phyloP scores from a whole-genome alignment of 2,329 filamentous ascomycete species.

The Stachybotrys echinatus region DNA sequence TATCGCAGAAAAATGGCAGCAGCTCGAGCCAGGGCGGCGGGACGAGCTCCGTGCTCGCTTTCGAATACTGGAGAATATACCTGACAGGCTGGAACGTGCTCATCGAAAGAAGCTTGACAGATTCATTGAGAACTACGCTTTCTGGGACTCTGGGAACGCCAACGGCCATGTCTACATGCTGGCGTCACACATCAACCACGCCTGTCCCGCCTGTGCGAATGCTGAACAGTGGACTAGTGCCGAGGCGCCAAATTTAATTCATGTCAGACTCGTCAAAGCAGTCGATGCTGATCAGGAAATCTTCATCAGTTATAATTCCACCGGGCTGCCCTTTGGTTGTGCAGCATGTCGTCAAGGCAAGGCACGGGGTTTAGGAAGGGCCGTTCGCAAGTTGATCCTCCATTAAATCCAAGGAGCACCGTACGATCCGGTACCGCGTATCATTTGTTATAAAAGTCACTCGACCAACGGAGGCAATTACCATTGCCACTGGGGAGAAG shows the following conservation, averaged over 20 bases:
- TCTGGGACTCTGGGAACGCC: constrained; percentile 6
- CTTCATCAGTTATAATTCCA: constrained; percentile 29
- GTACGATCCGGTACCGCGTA: neutral
- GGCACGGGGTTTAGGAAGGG: neutral
- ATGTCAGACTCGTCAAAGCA: constrained; percentile 6
- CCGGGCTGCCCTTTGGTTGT: constrained; percentile 20
- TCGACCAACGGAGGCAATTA: too few species aligned
- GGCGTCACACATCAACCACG: constrained; percentile 24
- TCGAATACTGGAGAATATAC: constrained; percentile 7
- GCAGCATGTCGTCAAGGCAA: constrained; percentile 7
- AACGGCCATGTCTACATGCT: constrained; percentile 12
- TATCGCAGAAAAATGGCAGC: constrained; percentile 10
- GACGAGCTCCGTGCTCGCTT: constrained; percentile 3
- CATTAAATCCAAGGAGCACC: too few species aligned
- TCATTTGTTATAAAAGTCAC: too few species aligned
- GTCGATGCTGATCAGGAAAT: constrained; percentile 25
- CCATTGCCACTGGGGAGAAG: too few species aligned
- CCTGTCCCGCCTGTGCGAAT: constrained; percentile 23
- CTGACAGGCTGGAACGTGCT: neutral
- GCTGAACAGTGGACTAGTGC: constrained; percentile 10
- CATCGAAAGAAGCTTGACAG: constrained; percentile 8
- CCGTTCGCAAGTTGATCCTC: neutral
- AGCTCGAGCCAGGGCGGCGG: constrained; percentile 2
- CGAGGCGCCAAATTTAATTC: constrained; percentile 9
- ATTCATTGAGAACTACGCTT: constrained; percentile 19